A percentile compares a stretch with the other conserved stretches of the same genome.
phyloP scores from a whole-genome alignment of 257 asterid genomes.

The Solanum chilense region DNA sequence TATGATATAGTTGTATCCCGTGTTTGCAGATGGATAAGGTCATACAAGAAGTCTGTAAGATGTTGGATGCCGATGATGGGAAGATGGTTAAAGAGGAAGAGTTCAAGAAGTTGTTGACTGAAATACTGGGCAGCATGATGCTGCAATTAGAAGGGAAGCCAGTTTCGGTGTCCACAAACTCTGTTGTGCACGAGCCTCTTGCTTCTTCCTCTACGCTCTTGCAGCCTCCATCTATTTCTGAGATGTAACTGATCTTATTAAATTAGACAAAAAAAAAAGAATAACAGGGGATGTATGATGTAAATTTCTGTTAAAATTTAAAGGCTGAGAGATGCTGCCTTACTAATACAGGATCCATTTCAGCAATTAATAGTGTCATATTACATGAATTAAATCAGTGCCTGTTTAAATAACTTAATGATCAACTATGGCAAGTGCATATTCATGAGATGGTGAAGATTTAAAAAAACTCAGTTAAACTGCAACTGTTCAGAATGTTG shows the following conservation, averaged over 20 bases:
- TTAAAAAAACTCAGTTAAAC: background rate
- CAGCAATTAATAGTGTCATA: background rate
- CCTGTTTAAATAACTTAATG: background rate
- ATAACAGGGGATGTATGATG: background rate
- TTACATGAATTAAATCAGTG: background rate
- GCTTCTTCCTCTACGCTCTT: conserved; percentile 62
- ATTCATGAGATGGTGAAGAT: background rate
- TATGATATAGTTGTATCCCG: background rate
- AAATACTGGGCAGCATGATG: conserved; percentile 68
- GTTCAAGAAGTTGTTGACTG: conserved; percentile 70
- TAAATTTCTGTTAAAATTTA: background rate
- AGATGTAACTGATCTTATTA: background rate
- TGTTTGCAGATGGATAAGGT: conserved; percentile 61
- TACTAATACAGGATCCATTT: background rate
- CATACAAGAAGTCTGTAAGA: conserved; percentile 41
- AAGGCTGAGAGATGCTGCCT: background rate
- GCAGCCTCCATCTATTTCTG: conserved; percentile 30
- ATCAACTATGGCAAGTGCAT: background rate
- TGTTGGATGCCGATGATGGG: conserved; percentile 51
- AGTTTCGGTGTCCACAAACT: conserved; percentile 61
- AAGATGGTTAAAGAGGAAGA: conserved; percentile 69
- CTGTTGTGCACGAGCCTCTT: conserved; percentile 75
- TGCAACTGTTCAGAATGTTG: background rate
- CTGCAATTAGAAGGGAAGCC: conserved; percentile 74
- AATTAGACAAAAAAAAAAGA: background rate